phyloP scores from a whole-genome alignment of 768 basidiomycete genomes.

The Suillus ampliporus region DNA sequence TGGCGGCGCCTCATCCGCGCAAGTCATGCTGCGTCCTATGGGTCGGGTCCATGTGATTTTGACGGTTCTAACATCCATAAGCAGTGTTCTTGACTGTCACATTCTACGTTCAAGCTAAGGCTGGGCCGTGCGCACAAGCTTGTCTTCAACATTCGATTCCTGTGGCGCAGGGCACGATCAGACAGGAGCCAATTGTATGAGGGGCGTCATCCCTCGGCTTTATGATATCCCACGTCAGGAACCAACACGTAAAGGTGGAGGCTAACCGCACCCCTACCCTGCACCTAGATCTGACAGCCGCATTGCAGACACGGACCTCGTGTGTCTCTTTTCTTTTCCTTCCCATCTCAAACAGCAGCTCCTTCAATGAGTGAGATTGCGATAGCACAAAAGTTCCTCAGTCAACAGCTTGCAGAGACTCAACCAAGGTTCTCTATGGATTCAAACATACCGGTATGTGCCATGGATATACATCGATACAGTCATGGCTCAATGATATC shows the following conservation, averaged over 20 bases:
- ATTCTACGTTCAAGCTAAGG: too few relatives aligned
- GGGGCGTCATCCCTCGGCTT: background rate
- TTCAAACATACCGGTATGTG: constrained; percentile 30
- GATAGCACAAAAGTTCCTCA: background rate
- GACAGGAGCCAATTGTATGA: background rate
- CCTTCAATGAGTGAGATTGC: background rate
- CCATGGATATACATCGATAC: constrained; percentile 6
- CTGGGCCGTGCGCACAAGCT: background rate
- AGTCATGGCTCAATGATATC: background rate
- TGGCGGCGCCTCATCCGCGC: too few relatives aligned
- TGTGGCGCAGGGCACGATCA: too few relatives aligned
- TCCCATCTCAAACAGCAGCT: constrained; percentile 8
- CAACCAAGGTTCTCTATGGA: constrained; percentile 8
- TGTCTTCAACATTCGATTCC: background rate
- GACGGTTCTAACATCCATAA: background rate
- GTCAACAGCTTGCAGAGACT: background rate
- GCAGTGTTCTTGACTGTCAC: background rate
- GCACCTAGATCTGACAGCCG: background rate
- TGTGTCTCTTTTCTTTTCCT: background rate
- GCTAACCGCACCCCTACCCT: background rate
- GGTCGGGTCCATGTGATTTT: background rate
- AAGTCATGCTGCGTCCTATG: too few relatives aligned
- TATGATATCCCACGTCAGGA: background rate
- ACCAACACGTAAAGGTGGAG: constrained; percentile 13
- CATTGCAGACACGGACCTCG: constrained; percentile 6